phyloP scores from a whole-genome alignment of 768 basidiomycete species.

The Fomitopsis serialis region DNA sequence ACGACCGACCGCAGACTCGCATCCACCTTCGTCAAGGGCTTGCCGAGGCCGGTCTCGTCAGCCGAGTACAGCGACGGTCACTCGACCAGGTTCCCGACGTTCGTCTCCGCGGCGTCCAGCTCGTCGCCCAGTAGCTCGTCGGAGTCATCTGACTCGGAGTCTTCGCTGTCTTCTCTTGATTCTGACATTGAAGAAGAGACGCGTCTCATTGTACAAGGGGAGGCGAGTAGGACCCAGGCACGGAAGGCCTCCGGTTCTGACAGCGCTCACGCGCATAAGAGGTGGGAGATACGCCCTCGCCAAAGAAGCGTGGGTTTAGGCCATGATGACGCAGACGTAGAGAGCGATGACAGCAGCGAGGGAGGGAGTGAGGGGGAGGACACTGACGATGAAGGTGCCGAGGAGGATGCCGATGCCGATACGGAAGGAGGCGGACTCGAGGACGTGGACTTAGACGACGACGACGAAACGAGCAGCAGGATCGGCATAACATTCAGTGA shows the following conservation, averaged over 20 bases:
- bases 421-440: slow-evolving; percentile 24
- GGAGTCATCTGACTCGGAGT: slow-evolving; percentile 20
- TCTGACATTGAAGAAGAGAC: slow-evolving; percentile 12
- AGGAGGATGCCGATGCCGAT: slow-evolving; percentile 22
- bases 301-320: slow-evolving; percentile 68
- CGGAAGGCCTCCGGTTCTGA: slow-evolving; percentile 43
- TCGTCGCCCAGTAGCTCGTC: slow-evolving; percentile 23
- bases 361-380: slow-evolving; percentile 39
- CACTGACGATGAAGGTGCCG: slow-evolving; percentile 45
- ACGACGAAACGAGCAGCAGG: slow-evolving; percentile 24
- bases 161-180: slow-evolving; percentile 16
- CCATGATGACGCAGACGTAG: slow-evolving; percentile 60
- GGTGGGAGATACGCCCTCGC: slow-evolving; percentile 66
- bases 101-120: slow-evolving; percentile 26
- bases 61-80: slow-evolving; percentile 18
- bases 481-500: slow-evolving; percentile 46
- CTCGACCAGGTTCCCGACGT: slow-evolving; percentile 24
- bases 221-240: not conserved
- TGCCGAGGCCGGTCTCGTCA: slow-evolving; percentile 12
- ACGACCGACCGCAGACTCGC: slow-evolving; percentile 22
- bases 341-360: slow-evolving; percentile 50
- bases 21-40: not conserved
- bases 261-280: slow-evolving; percentile 30
- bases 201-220: slow-evolving; percentile 4
- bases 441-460: slow-evolving; percentile 18